Percentiles rank a stretch among this genome's conserved stretches.
phyloP scores from a whole-genome alignment of 2,329 filamentous ascomycete species.

The Pseudogymnoascus verrucosus region DNA sequence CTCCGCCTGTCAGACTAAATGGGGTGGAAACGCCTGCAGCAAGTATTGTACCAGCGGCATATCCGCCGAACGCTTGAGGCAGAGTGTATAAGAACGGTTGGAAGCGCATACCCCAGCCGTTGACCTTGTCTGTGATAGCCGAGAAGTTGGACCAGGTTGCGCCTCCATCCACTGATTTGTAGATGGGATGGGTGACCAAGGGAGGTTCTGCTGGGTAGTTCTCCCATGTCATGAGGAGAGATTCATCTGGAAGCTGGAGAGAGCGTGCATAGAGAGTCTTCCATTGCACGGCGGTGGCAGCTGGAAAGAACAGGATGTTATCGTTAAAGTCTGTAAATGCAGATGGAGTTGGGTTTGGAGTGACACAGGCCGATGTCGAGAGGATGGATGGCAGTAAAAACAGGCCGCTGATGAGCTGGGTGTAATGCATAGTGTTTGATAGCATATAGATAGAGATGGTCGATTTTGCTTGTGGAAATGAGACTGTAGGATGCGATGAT shows the following conservation, averaged over 20 bases:
- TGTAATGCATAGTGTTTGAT: neutral
- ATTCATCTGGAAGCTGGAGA: constrained; percentile 22
- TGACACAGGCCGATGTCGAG: neutral
- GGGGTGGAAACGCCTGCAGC: constrained; percentile 34
- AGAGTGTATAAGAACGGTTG: constrained; percentile 60
- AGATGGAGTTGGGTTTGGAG: neutral
- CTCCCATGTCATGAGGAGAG: constrained; percentile 42
- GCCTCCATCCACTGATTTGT: constrained; percentile 42
- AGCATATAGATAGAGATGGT: neutral
- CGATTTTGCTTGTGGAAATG: neutral
- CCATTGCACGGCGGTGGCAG: neutral
- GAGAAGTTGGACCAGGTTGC: constrained; percentile 52
- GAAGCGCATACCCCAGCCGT: constrained; percentile 55
- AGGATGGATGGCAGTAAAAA: neutral
- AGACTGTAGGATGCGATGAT: neutral
- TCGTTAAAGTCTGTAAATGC: neutral
- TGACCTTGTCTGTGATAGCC: constrained; percentile 50
- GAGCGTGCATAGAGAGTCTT: constrained; percentile 18
- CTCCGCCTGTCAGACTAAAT: constrained; percentile 43
- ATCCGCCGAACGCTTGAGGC: constrained; percentile 46
- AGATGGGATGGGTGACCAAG: constrained; percentile 39
- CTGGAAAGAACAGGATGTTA: neutral
- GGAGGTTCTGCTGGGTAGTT: constrained; percentile 43
- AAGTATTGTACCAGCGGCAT: constrained; percentile 52
- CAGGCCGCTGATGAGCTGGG: neutral